Evolutionary conservation across 2,329 filamentous ascomycete species (phyloP), one percentile per base, ranked within the genome.

Genomic region (Microcera coccophila): DNA sequence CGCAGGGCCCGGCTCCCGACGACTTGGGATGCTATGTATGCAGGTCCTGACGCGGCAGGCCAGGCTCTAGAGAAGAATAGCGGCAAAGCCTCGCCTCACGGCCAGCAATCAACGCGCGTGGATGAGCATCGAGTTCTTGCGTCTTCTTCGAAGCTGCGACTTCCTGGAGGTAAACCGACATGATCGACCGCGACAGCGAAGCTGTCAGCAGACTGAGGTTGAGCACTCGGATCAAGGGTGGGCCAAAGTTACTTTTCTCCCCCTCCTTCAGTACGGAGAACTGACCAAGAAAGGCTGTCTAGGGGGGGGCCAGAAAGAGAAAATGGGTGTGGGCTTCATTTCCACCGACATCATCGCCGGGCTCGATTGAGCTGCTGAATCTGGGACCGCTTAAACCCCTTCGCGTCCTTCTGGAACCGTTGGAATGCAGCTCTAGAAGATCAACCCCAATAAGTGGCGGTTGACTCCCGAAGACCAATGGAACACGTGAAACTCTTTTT

Each of bases 271-370:
- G 22, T 7, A 32, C 8, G 29, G 15, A 32, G 29, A 46, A 36
- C 41, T 47, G 53, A 53, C 47, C 46, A 53, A 22, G 44, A 49
- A 40, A 35, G 29, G 29, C 9, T 8, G 15, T 32, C 29, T n/a
- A 32, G 29, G 29, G 29, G 29, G 7, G 7, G 22, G 12, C 22
- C n/a, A n/a, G 22, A 12, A 26, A 26, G 22, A 12, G 22, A 7
- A 26, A 41, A n/a, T n/a, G 42, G 43, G 44, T 42, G 33, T 41
- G 21, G 36, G 44, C 39, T 40, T 58, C 55, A 58, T 58, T 57
- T 58, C 55, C 55, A 58, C 53, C 47, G 44, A 55, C 55, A 57
- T 57, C 53, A 52, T 48, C 22, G 12, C 20, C 34, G 36, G 37
- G 17, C 37, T 32, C 24, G 24, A 36, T 37, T 24, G 7, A 26